phyloP scores from a whole-genome alignment of 75 land plant species.

The Chamaecyparis obtusa region DNA sequence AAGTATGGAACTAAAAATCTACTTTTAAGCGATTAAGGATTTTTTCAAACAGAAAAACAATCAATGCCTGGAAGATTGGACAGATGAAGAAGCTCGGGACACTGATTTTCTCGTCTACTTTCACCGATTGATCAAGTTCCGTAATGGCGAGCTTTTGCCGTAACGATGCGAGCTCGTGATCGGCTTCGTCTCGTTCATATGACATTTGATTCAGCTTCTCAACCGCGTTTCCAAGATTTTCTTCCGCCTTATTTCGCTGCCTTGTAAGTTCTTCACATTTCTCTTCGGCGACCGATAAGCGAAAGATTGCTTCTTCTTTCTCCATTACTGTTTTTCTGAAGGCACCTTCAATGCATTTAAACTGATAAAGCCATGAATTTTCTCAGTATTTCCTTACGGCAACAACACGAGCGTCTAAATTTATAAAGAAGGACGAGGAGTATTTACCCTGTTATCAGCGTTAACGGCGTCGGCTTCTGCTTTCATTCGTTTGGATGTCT shows the following conservation, averaged over 20 bases:
- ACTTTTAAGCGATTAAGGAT: too few relatives aligned
- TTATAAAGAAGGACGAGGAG: neutral
- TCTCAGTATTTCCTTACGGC: too few relatives aligned
- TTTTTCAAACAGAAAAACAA: too few relatives aligned
- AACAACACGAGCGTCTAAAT: neutral
- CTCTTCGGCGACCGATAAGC: neutral
- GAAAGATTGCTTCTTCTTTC: neutral
- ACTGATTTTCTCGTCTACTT: neutral
- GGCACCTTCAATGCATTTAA: too few relatives aligned
- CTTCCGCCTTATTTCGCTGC: neutral
- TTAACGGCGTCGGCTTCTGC: neutral
- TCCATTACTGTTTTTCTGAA: neutral
- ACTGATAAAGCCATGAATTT: too few relatives aligned
- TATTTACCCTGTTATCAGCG: neutral
- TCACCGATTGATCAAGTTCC: conserved; percentile 35
- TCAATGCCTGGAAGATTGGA: conserved; percentile 36
- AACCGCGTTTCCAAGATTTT: neutral
- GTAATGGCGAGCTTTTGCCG: conserved; percentile 14
- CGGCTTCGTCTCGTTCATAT: neutral
- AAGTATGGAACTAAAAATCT: too few relatives aligned
- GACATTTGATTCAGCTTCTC: neutral
- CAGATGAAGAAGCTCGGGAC: conserved; percentile 41
- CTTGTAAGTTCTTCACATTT: neutral
- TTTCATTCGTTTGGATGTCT: neutral
- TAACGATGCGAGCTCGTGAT: neutral